Evolutionary conservation across 164 flowering plant species (phyloP), one percentile per base, ranked within the genome.

Genomic region (Chimonanthus salicifolius): DNA sequence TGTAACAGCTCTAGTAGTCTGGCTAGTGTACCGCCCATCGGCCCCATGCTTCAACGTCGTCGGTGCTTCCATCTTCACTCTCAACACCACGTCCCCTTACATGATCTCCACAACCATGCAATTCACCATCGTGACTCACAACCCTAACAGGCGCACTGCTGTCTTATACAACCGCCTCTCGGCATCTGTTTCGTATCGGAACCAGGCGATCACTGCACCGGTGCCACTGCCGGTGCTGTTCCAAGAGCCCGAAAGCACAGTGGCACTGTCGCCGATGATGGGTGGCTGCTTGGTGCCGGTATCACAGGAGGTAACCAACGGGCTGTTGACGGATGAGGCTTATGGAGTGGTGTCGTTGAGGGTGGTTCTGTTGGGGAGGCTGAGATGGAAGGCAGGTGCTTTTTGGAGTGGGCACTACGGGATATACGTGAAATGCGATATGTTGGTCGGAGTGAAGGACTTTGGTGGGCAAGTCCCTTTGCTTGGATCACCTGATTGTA

Each of bases 11-110:
- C 88, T 94, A 20, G 75, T 77, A 13, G 74, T 89, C 47, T 92
- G 89, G 88, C 79, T 94, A 2, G 77, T 90, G 64, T 92, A 92
- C 83, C 87, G 92, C 8, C 97, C 98, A 16, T 79, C 84, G 58
- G 74, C 77, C 9, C 98, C 98, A 1, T 83, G 72, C 67, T 92
- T 94, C 88, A 79, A 75, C 4, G 90, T 92, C 4, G 82, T 82
- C 16, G 81, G 81, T 5, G 92, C 90, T n/a, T 85, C 95, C 49
- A 62, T 90, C 51, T 86, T 84, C 76, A 78, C 79, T 21, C 85
- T 92, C 75, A 90, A 88, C 88, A 62, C 79, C 71, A 81, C 92
- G 2, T 71, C 88, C 16, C 84, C 86, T 4, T 78, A 87, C 1
- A 69, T 78, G 70, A 49, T 92, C 58, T 76, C 94, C 79, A 75